A percentile compares a stretch with the other conserved stretches of the same genome.
These are phyloP conservation scores for Metschnikowia gelsemii DNA, from an alignment of 805 yeast genomes.

Conservation along the genomic window DNA sequence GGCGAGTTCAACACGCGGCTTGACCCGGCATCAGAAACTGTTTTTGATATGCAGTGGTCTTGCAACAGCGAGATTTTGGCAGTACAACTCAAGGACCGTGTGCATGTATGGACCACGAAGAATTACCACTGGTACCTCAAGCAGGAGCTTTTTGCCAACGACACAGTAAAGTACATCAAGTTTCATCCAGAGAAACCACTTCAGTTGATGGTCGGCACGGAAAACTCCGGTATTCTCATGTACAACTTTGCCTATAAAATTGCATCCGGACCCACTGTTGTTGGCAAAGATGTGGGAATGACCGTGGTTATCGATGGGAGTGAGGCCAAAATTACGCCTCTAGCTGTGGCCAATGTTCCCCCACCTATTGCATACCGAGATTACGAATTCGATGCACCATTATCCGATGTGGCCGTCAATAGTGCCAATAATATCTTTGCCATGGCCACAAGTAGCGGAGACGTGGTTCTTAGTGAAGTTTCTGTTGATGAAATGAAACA, in stretches of 20 bases:
- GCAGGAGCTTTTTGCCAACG: slow-evolving; percentile 56
- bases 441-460: slow-evolving; percentile 47
- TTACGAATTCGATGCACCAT: slow-evolving; percentile 49
- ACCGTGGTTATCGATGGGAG: slow-evolving; percentile 78
- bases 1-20: slow-evolving; percentile 77
- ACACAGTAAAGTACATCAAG: slow-evolving; percentile 45
- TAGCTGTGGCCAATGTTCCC: slow-evolving; percentile 83
- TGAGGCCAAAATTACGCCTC: slow-evolving; percentile 72
- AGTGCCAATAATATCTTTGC: slow-evolving; percentile 59
- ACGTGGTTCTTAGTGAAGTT: slow-evolving; percentile 38
- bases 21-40: slow-evolving; percentile 43
- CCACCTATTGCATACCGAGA: slow-evolving; percentile 87
- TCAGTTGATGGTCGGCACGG: slow-evolving; percentile 65
- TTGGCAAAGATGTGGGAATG: slow-evolving; percentile 76
- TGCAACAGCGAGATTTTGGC: slow-evolving; percentile 76
- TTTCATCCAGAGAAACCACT: slow-evolving; percentile 93
- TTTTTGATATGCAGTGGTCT: slow-evolving; percentile 72
- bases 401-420: slow-evolving; percentile 65
- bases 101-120: slow-evolving; percentile 89
- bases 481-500: slow-evolving; percentile 47
- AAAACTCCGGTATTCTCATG: slow-evolving; percentile 48
- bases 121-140: slow-evolving; percentile 96
- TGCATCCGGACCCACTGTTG: slow-evolving; percentile 63
- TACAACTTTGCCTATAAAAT: slow-evolving; percentile 66
- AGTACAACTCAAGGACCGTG: slow-evolving; percentile 54